Conservation (phyloP, 2,329 filamentous ascomycete genomes). For the Neonectria hederae region DNA sequence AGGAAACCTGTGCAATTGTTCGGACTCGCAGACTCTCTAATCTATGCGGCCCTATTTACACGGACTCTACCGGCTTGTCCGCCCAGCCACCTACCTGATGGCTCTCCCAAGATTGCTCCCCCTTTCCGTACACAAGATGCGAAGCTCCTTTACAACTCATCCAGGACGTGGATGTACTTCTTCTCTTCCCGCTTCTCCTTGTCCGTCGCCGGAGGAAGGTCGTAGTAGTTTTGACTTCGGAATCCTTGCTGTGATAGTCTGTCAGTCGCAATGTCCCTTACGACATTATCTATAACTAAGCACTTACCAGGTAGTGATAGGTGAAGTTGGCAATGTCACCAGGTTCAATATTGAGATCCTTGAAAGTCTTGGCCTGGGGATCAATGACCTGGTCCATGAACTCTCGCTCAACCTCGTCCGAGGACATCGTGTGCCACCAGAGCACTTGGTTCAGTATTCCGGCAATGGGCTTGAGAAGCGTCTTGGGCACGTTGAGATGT, state of each 20-base stretch:
- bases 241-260: constrained; percentile 76
- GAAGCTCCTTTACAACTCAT: constrained; percentile 73
- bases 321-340: constrained; percentile 86
- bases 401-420: constrained; percentile 89
- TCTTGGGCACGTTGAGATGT: constrained; percentile 91
- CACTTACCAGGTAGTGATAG: constrained; percentile 89
- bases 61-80: constrained; percentile 35
- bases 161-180: constrained; percentile 95
- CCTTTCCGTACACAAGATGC: neutral
- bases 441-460: constrained; percentile 80
- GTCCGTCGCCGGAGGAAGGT: constrained; percentile 93
- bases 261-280: constrained; percentile 16
- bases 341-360: constrained; percentile 89
- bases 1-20: constrained; percentile 45
- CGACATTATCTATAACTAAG: neutral
- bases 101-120: constrained; percentile 5
- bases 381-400: constrained; percentile 95
- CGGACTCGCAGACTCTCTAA: constrained; percentile 41
- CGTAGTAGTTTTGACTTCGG: constrained; percentile 88
- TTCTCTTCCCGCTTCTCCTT: constrained; percentile 93
- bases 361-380: constrained; percentile 91
- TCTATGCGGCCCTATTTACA: constrained; percentile 48
- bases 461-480: constrained; percentile 78
- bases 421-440: constrained; percentile 88
- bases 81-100: constrained; percentile 22